These are phyloP conservation scores for Crithidia bombi DNA, from an alignment of 208 protist species.

Conservation along the genomic window DNA sequence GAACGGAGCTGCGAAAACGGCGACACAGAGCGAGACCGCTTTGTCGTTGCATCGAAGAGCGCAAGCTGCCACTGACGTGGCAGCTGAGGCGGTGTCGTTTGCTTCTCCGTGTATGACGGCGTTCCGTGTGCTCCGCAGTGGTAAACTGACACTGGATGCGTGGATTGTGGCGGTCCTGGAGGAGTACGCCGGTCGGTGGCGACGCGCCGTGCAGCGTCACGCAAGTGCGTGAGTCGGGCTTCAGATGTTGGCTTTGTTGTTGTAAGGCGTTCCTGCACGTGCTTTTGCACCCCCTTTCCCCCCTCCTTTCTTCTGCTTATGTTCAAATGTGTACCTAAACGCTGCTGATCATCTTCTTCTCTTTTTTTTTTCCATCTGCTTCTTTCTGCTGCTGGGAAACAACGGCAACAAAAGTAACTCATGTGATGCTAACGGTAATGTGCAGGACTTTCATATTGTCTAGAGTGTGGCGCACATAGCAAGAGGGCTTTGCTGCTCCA, in stretches of 20 bases:
- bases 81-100: not conserved
- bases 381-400: not conserved
- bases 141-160: constrained; percentile 26
- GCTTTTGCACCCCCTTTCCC: not conserved
- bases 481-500: too few relatives aligned
- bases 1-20: not conserved
- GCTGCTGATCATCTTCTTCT: too few relatives aligned
- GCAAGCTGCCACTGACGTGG: not conserved
- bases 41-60: not conserved
- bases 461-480: too few relatives aligned
- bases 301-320: not conserved
- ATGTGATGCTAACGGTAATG: not conserved
- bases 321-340: too few relatives aligned
- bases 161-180: constrained; percentile 27
- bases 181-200: constrained; percentile 43
- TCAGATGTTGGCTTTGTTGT: too few relatives aligned
- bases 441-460: too few relatives aligned
- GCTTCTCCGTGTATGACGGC: constrained; percentile 16
- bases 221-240: too few relatives aligned
- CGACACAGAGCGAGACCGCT: not conserved
- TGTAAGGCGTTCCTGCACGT: not conserved
- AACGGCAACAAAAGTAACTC: constrained; percentile 3
- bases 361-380: constrained; percentile 3
- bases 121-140: constrained; percentile 23
- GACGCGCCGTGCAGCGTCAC: not conserved